Evolutionary conservation across 345 rosid species (phyloP).

Genomic region (Eucalyptus marginata): DNA sequence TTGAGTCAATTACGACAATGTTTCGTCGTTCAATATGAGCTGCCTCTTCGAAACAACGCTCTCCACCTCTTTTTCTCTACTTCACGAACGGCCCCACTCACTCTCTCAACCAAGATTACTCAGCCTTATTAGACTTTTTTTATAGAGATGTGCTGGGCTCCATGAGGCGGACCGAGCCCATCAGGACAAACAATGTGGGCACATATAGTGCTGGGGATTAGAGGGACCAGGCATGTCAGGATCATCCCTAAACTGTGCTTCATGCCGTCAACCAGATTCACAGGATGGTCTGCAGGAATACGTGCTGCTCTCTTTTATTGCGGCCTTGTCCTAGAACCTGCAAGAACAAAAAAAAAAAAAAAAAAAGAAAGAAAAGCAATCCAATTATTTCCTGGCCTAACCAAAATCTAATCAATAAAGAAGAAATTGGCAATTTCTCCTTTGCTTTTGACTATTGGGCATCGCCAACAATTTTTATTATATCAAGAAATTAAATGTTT

Average conservation of each 20-base stretch:
- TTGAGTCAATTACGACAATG: background rate
- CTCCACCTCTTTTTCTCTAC: background rate
- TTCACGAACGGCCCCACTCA: background rate
- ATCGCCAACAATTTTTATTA: background rate
- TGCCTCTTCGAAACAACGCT: background rate
- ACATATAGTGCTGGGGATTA: conserved; percentile 72
- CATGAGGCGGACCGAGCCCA: conserved; percentile 24
- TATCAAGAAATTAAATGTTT: background rate
- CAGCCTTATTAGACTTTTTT: conserved; percentile 70
- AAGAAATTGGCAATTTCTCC: background rate
- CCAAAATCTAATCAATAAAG: background rate
- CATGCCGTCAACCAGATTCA: conserved; percentile 70
- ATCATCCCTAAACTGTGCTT: conserved; percentile 64
- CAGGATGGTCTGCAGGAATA: conserved; percentile 16
- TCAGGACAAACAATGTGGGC: conserved; percentile 69
- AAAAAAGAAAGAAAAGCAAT: background rate
- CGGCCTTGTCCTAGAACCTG: conserved; percentile 87
- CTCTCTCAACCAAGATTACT: conserved; percentile 10
- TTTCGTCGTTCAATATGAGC: background rate
- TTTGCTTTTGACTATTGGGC: background rate
- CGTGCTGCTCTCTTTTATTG: conserved; percentile 27
- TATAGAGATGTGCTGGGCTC: conserved; percentile 79
- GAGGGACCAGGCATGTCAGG: conserved; percentile 57
- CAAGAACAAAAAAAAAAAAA: background rate
- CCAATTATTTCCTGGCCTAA: background rate